phyloP scores from a whole-genome alignment of 129 eudicot genomes.

The Deinandra increscens region DNA sequence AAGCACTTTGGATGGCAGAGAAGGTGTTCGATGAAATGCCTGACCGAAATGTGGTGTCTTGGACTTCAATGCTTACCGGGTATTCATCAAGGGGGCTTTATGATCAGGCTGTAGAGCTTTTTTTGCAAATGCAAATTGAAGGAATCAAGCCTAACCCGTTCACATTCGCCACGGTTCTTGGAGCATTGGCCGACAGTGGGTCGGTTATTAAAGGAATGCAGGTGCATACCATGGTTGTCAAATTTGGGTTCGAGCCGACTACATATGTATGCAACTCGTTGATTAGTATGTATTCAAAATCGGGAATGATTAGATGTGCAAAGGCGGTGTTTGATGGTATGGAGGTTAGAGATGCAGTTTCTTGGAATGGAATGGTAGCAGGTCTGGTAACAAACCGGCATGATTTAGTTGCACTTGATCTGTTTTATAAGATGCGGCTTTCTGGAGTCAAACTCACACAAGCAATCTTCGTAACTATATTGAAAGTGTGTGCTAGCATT shows the following conservation, averaged over 20 bases:
- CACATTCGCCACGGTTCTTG: slow-evolving; percentile 67
- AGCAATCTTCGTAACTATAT: slow-evolving; percentile 44
- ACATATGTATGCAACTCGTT: slow-evolving; percentile 73
- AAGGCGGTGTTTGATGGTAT: slow-evolving; percentile 54
- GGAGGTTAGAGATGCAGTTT: slow-evolving; percentile 50
- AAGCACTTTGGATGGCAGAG: slow-evolving; percentile 44
- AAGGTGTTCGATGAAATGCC: slow-evolving; percentile 63
- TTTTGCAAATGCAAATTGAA: slow-evolving; percentile 50
- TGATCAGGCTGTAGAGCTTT: slow-evolving; percentile 44
- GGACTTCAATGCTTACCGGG: slow-evolving; percentile 92
- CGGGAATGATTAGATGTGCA: slow-evolving; percentile 52
- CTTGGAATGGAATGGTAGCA: slow-evolving; percentile 90
- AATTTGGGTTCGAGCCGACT: slow-evolving; percentile 64
- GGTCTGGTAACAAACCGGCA: slow-evolving; percentile 66
- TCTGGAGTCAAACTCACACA: slow-evolving; percentile 51
- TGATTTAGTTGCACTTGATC: slow-evolving; percentile 54
- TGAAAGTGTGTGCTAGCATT: slow-evolving; percentile 63
- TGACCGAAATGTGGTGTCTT: slow-evolving; percentile 77
- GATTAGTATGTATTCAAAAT: slow-evolving; percentile 79
- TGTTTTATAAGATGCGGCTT: slow-evolving; percentile 60
- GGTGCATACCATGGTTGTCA: slow-evolving; percentile 65
- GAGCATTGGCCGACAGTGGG: slow-evolving; percentile 67
- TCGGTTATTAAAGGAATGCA: slow-evolving; percentile 63
- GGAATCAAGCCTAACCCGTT: slow-evolving; percentile 73
- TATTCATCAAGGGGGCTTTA: slow-evolving; percentile 50